Evolutionary conservation across 352 stramenopile genomes (phyloP).

Genomic region (Aphanomyces euteiches): DNA sequence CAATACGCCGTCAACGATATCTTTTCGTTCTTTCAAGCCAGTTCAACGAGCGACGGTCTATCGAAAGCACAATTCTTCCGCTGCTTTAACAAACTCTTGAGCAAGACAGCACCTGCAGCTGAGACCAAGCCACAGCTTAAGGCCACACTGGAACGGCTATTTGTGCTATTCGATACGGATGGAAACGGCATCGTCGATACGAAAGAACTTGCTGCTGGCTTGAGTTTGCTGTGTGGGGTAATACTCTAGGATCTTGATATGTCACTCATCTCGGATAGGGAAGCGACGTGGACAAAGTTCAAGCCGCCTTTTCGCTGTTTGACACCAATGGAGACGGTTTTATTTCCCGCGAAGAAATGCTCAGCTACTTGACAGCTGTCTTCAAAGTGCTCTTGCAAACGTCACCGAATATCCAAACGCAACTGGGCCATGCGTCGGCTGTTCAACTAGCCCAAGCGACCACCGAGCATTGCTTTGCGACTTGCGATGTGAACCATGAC

Average conservation of each 20-base stretch:
- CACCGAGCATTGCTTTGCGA: constrained; percentile 50
- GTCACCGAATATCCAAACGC: constrained; percentile 51
- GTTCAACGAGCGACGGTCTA: constrained; percentile 61
- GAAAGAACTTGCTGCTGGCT: constrained; percentile 73
- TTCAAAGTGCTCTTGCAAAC: constrained; percentile 87
- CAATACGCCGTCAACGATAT: constrained; percentile 84
- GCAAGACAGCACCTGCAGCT: constrained; percentile 48
- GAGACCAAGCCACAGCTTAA: constrained; percentile 22
- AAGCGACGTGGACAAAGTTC: constrained; percentile 50
- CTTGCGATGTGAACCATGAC: constrained; percentile 35
- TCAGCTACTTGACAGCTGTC: constrained; percentile 71
- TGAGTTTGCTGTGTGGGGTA: constrained; percentile 85
- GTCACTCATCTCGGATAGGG: constrained; percentile 7
- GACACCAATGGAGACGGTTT: constrained; percentile 78
- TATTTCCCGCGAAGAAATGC: constrained; percentile 79
- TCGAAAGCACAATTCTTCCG: constrained; percentile 68
- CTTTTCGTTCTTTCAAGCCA: constrained; percentile 80
- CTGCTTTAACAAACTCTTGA: constrained; percentile 80
- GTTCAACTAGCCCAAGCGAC: constrained; percentile 24
- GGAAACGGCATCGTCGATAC: constrained; percentile 78
- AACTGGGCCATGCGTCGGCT: constrained; percentile 47
- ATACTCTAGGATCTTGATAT: constrained; percentile 14
- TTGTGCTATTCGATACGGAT: constrained; percentile 78
- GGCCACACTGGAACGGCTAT: constrained; percentile 51
- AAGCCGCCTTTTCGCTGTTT: constrained; percentile 79